phyloP scores from a whole-genome alignment of 140 eudicot species.

The Oenanthe javanica region DNA sequence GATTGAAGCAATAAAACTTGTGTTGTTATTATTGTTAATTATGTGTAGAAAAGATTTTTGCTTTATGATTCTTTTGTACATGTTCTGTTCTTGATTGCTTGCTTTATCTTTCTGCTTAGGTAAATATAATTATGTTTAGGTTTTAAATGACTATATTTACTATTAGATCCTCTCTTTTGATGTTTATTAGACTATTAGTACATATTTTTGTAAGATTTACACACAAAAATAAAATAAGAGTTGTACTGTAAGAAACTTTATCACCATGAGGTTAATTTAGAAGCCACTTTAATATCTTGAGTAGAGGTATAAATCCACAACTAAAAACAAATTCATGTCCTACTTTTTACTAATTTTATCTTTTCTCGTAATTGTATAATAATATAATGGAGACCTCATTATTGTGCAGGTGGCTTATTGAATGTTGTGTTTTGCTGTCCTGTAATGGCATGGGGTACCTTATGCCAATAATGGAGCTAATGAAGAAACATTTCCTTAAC shows the following conservation, averaged over 20 bases:
- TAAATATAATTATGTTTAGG: neutral
- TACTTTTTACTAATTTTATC: constrained; percentile 19
- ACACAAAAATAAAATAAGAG: neutral
- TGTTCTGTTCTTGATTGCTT: neutral
- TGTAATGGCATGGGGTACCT: constrained; percentile 22
- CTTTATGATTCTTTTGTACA: neutral
- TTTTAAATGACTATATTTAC: neutral
- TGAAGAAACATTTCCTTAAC: constrained; percentile 6
- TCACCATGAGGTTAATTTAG: constrained; percentile 16
- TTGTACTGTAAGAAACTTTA: neutral
- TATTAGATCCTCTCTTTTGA: neutral
- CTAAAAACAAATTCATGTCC: constrained; percentile 33
- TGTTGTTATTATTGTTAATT: constrained; percentile 6
- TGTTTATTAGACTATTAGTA: neutral
- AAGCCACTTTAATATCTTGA: constrained; percentile 22
- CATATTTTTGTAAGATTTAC: neutral
- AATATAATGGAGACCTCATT: constrained; percentile 18
- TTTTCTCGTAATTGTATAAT: neutral
- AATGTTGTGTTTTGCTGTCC: constrained; percentile 18
- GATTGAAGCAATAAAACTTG: neutral
- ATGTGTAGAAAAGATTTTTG: neutral
- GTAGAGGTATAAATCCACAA: constrained; percentile 21
- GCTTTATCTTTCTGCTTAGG: neutral
- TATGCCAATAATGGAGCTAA: constrained; percentile 36
- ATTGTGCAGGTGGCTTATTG: constrained; percentile 19